These are phyloP conservation scores for Jaltomata sinuosa DNA, from an alignment of 257 asterid genomes.

Conservation along the genomic window DNA sequence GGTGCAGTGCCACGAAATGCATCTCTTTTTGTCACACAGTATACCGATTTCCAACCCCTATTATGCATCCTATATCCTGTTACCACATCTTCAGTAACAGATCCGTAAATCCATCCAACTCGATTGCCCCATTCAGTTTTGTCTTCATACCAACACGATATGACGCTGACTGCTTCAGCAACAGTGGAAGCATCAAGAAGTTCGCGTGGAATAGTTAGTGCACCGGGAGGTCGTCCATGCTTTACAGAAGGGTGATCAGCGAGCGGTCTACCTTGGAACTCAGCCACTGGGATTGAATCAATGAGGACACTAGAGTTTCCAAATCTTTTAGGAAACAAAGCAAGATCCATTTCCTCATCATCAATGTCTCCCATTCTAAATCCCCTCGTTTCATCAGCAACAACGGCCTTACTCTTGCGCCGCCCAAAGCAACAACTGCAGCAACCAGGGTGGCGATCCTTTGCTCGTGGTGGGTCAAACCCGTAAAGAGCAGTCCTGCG, in stretches of 20 bases:
- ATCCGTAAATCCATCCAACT: constrained; percentile 90
- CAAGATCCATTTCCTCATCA: constrained; percentile 59
- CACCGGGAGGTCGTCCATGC: constrained; percentile 78
- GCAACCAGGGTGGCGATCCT: constrained; percentile 54
- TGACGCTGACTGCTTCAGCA: constrained; percentile 83
- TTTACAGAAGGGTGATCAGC: constrained; percentile 83
- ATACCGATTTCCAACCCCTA: constrained; percentile 78
- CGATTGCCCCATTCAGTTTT: constrained; percentile 90
- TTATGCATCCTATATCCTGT: constrained; percentile 89
- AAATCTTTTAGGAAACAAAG: constrained; percentile 61
- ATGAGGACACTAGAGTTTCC: constrained; percentile 69
- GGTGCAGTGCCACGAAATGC: constrained; percentile 95
- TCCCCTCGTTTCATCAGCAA: constrained; percentile 57
- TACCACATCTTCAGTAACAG: constrained; percentile 83
- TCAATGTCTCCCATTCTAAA: constrained; percentile 69
- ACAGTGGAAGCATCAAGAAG: constrained; percentile 78
- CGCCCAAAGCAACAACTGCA: constrained; percentile 54
- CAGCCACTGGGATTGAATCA: constrained; percentile 77
- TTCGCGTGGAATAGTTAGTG: constrained; percentile 59
- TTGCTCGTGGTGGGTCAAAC: constrained; percentile 76
- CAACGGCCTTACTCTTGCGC: constrained; percentile 30
- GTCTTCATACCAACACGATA: constrained; percentile 87
- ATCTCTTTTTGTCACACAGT: constrained; percentile 77
- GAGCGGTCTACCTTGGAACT: constrained; percentile 78
- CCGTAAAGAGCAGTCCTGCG: constrained; percentile 76